A percentile compares a stretch with the other conserved stretches of the same genome.
Conservation (phyloP, 2,329 filamentous ascomycete species). For the Microsporum canis region DNA sequence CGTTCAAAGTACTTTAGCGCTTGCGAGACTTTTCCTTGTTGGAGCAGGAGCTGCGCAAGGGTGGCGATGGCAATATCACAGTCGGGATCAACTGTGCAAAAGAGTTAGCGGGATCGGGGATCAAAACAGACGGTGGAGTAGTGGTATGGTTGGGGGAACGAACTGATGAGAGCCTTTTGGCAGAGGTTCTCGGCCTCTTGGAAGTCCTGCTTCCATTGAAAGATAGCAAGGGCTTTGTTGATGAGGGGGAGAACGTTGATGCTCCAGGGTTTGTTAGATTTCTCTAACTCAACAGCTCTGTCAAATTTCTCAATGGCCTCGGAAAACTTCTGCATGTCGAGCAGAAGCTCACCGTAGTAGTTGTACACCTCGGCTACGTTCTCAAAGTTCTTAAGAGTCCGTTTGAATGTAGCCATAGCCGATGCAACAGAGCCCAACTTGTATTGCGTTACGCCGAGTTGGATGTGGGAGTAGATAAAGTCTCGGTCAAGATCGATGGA, state of each 20-base stretch:
- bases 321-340: constrained; percentile 90
- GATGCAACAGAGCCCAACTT: constrained; percentile 98
- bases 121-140: not conserved
- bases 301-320: constrained; percentile 98
- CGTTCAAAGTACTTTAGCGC: constrained; percentile 95
- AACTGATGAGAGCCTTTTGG: constrained; percentile 94
- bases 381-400: constrained; percentile 97
- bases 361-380: constrained; percentile 97
- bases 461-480: constrained; percentile 99
- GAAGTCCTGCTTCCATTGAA: constrained; percentile 98
- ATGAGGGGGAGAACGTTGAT: constrained; percentile 98
- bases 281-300: constrained; percentile 97
- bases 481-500: constrained; percentile 91
- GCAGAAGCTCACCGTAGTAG: constrained; percentile 93
- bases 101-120: constrained; percentile 12
- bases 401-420: constrained; percentile 94
- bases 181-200: constrained; percentile 89
- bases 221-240: constrained; percentile 93
- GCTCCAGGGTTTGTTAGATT: constrained; percentile 78
- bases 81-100: constrained; percentile 71
- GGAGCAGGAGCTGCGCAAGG: constrained; percentile 92
- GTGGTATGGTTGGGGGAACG: constrained; percentile 30
- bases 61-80: constrained; percentile 98
- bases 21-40: constrained; percentile 93
- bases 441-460: constrained; percentile 97